phyloP scores from a whole-genome alignment of 2,329 filamentous ascomycete genomes.

The Chaetomium strumarium region DNA sequence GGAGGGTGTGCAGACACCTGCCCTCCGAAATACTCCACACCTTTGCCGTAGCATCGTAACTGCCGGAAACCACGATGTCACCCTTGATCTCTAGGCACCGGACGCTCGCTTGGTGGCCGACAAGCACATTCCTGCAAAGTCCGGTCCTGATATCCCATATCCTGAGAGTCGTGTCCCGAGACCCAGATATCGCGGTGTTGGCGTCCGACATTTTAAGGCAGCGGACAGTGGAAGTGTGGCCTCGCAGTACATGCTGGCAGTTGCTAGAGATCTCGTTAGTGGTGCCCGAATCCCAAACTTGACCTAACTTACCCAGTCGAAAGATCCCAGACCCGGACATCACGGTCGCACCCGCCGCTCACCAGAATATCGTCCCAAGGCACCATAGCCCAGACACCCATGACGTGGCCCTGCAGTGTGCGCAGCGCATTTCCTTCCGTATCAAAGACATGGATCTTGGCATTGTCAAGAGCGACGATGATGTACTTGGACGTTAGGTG shows the following conservation, averaged over 20 bases:
- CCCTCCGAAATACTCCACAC: constrained; percentile 98
- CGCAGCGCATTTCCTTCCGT: constrained; percentile 82
- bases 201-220: constrained; percentile 97
- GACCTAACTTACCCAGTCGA: constrained; percentile 66
- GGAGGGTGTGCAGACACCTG: constrained; percentile 80
- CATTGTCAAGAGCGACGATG: constrained; percentile 94
- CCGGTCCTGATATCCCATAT: constrained; percentile 93
- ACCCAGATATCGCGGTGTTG: constrained; percentile 92
- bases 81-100: constrained; percentile 93
- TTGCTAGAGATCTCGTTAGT: constrained; percentile 43
- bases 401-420: constrained; percentile 89
- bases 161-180: constrained; percentile 85
- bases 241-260: constrained; percentile 76
- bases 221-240: constrained; percentile 92
- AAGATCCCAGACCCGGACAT: constrained; percentile 96
- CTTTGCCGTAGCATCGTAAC: constrained; percentile 93
- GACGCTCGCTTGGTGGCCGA: constrained; percentile 93
- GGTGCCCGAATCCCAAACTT: background rate
- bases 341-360: constrained; percentile 91
- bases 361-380: constrained; percentile 94
- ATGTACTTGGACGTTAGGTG: constrained; percentile 95
- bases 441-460: constrained; percentile 97
- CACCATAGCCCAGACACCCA: constrained; percentile 99
- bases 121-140: constrained; percentile 81
- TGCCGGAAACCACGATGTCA: constrained; percentile 94